Conservation (phyloP, 176 grass and related monocot species). For the Triticum aestivum region DNA sequence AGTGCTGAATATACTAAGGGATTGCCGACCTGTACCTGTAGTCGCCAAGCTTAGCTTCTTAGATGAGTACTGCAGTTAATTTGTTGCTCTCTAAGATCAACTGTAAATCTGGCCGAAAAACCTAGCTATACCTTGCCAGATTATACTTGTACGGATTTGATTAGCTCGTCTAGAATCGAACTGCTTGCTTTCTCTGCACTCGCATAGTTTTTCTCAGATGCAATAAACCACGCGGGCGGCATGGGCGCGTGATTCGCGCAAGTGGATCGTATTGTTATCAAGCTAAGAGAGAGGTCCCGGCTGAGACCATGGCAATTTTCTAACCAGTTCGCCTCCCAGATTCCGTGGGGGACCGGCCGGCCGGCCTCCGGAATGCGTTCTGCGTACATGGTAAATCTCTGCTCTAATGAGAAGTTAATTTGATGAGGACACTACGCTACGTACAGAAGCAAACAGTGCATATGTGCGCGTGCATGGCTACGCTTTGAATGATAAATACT, state of each 20-base stretch:
- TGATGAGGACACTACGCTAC: slow-evolving; percentile 17
- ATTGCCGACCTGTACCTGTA: neutral
- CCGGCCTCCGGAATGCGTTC: slow-evolving; percentile 29
- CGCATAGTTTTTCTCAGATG: neutral
- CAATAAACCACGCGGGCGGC: neutral
- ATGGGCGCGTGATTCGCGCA: slow-evolving; percentile 38
- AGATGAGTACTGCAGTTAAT: neutral
- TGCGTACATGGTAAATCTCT: slow-evolving; percentile 9
- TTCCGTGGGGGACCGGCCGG: slow-evolving; percentile 34
- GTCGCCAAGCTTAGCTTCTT: neutral
- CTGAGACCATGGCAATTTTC: slow-evolving; percentile 43
- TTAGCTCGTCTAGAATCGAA: neutral
- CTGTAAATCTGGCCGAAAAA: neutral
- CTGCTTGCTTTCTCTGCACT: neutral
- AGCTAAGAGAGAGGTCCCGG: slow-evolving; percentile 33
- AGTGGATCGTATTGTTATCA: slow-evolving; percentile 21
- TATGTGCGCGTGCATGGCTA: slow-evolving; percentile 3
- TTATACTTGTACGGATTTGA: neutral
- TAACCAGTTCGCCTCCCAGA: slow-evolving; percentile 28
- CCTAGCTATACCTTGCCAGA: neutral
- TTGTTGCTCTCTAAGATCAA: neutral
- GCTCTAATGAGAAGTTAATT: slow-evolving; percentile 34
- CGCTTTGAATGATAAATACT: slow-evolving; percentile 7
- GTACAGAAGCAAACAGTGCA: slow-evolving; percentile 30
- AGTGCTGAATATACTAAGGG: neutral